These are phyloP conservation scores for Arthroderma uncinatum DNA, from an alignment of 2,329 filamentous ascomycete genomes.

Conservation along the genomic window DNA sequence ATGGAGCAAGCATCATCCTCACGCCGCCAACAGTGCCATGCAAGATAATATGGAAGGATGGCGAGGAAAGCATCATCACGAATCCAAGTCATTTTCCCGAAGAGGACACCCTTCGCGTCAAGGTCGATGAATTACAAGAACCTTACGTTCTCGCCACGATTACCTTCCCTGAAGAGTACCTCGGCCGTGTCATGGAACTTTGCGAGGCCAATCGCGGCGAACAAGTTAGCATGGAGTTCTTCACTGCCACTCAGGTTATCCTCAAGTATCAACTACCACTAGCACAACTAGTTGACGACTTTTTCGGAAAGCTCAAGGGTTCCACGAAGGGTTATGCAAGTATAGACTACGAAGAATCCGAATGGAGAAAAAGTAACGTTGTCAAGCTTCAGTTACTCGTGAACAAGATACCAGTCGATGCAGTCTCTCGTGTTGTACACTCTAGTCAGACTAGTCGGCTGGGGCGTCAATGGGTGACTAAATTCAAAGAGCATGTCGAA, in stretches of 20 bases:
- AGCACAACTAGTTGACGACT: constrained; percentile 84
- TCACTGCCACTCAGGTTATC: constrained; percentile 85
- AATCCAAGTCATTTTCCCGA: constrained; percentile 87
- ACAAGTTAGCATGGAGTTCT: constrained; percentile 81
- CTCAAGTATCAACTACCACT: constrained; percentile 84
- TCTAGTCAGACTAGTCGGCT: constrained; percentile 67
- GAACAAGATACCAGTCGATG: constrained; percentile 87
- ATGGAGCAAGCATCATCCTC: constrained; percentile 90
- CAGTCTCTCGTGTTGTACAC: constrained; percentile 84
- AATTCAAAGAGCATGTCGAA: constrained; percentile 95
- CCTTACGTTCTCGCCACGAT: constrained; percentile 73
- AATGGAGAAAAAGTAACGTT: constrained; percentile 68
- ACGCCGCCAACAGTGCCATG: constrained; percentile 92
- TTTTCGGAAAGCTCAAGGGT: constrained; percentile 93
- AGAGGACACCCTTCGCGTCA: constrained; percentile 45
- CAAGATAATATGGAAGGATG: constrained; percentile 67
- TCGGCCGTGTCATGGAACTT: constrained; percentile 88
- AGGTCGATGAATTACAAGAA: constrained; percentile 54
- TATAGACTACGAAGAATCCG: constrained; percentile 92
- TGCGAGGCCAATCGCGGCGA: constrained; percentile 82
- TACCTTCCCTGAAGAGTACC: constrained; percentile 84
- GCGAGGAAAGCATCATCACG: constrained; percentile 65
- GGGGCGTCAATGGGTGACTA: constrained; percentile 78
- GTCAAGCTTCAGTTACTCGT: constrained; percentile 87
- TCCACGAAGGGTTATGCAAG: constrained; percentile 90